phyloP scores from a whole-genome alignment of 768 basidiomycete genomes.

The Tulasnella sp. region DNA sequence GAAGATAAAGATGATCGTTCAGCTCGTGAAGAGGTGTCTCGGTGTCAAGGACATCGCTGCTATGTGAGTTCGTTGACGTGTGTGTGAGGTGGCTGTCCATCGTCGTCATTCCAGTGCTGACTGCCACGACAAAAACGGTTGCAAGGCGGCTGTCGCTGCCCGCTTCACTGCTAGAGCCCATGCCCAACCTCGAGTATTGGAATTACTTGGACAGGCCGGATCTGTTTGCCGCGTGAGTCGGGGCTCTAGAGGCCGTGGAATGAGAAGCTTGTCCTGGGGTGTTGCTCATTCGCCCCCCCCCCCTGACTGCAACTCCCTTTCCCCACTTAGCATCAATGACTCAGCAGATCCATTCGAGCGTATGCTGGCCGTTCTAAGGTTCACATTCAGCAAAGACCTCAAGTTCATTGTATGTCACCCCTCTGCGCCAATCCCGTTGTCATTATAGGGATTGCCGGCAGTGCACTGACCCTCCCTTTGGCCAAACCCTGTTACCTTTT shows the following conservation, averaged over 20 bases:
- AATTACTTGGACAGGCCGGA: conserved; percentile 87
- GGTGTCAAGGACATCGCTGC: conserved; percentile 93
- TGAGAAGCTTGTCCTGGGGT: no score
- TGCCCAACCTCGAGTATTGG: conserved; percentile 96
- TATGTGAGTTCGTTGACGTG: conserved; percentile 54
- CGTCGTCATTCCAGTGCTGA: conserved; percentile 1
- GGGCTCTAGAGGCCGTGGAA: no score
- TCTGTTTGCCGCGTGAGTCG: conserved; percentile 78
- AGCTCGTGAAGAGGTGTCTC: conserved; percentile 80
- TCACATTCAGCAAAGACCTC: conserved; percentile 85
- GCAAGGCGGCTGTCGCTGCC: conserved; percentile 82
- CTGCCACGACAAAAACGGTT: not conserved
- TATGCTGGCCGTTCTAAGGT: conserved; percentile 85
- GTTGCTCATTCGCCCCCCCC: no score
- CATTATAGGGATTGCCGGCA: not conserved
- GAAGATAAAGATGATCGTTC: conserved; percentile 87
- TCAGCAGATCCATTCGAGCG: conserved; percentile 86
- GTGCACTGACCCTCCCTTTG: not conserved
- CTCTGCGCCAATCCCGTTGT: not conserved
- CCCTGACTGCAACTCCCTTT: not conserved
- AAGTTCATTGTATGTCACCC: conserved; percentile 64
- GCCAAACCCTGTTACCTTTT: not conserved
- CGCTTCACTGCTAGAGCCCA: conserved; percentile 83
- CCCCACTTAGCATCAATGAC: conserved; percentile 65
- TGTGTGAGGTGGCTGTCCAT: not conserved